phyloP scores from a whole-genome alignment of 129 eudicot species.

The Flaveria linearis region DNA sequence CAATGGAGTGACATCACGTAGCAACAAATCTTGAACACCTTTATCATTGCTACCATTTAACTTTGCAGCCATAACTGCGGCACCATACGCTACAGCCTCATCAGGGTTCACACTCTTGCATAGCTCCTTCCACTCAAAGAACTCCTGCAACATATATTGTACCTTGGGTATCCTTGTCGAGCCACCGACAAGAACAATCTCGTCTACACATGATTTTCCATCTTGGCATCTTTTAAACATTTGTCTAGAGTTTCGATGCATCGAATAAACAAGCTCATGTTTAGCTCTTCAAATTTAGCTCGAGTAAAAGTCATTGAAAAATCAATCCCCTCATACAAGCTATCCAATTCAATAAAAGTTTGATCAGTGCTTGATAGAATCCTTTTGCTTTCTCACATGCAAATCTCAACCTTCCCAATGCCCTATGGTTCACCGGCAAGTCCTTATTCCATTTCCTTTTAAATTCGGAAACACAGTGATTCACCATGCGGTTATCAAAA shows the following conservation, averaged over 20 bases:
- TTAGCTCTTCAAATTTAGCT: constrained; percentile 26
- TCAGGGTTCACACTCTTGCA: constrained; percentile 26
- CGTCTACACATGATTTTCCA: constrained; percentile 6
- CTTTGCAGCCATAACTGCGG: constrained; percentile 29
- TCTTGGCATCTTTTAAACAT: constrained; percentile 18
- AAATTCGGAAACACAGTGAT: neutral
- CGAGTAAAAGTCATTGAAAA: constrained; percentile 24
- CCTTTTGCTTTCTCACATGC: constrained; percentile 28
- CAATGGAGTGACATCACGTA: constrained; percentile 25
- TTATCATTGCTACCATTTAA: neutral
- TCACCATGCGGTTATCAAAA: constrained; percentile 28
- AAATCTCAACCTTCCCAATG: constrained; percentile 15
- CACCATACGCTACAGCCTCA: constrained; percentile 30
- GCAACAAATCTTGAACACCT: neutral
- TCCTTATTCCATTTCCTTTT: constrained; percentile 22
- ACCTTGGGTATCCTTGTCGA: constrained; percentile 22
- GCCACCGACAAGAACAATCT: constrained; percentile 24
- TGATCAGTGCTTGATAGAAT: constrained; percentile 6
- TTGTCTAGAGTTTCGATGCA: constrained; percentile 7
- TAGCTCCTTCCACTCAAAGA: constrained; percentile 4
- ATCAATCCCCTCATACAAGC: constrained; percentile 27
- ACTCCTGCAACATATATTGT: neutral
- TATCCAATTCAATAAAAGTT: constrained; percentile 23
- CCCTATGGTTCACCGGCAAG: constrained; percentile 8
- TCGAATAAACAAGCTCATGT: neutral